Conservation (phyloP, 441 rosid species). For the Pelargonium citronellum region DNA sequence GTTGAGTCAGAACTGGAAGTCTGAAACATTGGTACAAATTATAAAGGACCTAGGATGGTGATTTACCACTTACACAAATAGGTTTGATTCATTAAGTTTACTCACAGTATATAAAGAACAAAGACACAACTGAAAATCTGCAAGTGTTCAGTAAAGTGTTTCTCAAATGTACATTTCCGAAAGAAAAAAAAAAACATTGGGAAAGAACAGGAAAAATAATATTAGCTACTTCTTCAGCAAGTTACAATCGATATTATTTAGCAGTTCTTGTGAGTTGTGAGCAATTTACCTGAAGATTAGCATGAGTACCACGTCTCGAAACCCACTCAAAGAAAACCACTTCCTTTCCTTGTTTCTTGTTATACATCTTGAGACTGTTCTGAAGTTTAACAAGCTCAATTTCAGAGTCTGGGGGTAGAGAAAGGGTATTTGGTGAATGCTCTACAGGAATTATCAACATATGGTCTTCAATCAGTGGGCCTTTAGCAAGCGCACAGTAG, state of each 20-base stretch:
- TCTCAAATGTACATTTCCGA: not conserved
- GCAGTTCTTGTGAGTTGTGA: not conserved
- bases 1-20: too few relatives aligned
- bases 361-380: constrained; percentile 53
- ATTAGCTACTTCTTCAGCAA: constrained; percentile 6
- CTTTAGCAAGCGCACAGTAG: constrained; percentile 86
- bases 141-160: not conserved
- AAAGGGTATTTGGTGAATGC: constrained; percentile 70
- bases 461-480: constrained; percentile 76
- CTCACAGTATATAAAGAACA: too few relatives aligned
- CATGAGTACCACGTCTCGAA: constrained; percentile 71
- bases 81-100: too few relatives aligned
- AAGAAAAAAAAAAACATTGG: not conserved
- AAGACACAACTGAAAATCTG: not conserved
- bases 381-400: constrained; percentile 57
- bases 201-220: not conserved
- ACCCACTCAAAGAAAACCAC: constrained; percentile 81
- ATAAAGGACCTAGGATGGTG: too few relatives aligned
- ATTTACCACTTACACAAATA: too few relatives aligned
- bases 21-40: too few relatives aligned
- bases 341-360: constrained; percentile 53
- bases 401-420: constrained; percentile 47
- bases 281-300: constrained; percentile 74
- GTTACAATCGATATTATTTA: constrained; percentile 1
- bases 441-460: constrained; percentile 68